Evolutionary conservation across 1,139 yeast species (phyloP).

Genomic region (Wickerhamomyces sp.): DNA sequence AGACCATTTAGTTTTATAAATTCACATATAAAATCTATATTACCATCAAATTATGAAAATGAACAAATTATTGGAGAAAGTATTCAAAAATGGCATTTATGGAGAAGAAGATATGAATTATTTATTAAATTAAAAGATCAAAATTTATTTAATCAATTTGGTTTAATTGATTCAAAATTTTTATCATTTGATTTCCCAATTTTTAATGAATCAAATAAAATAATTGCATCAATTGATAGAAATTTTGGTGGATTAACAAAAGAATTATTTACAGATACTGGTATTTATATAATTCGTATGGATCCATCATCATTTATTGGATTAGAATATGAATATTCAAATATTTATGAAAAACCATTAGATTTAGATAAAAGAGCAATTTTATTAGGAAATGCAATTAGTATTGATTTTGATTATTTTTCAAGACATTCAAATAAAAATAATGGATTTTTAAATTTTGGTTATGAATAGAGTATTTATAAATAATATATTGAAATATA

Average conservation of each 20-base stretch:
- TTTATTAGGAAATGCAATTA: conserved; percentile 78
- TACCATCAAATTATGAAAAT: conserved; percentile 41
- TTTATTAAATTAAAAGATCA: conserved; percentile 29
- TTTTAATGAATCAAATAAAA: conserved; percentile 47
- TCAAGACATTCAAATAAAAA: conserved; percentile 65
- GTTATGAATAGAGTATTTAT: conserved; percentile 26
- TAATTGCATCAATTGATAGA: conserved; percentile 76
- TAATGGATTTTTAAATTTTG: conserved; percentile 34
- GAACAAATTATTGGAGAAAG: conserved; percentile 70
- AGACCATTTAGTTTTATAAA: conserved; percentile 87
- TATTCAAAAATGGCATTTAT: conserved; percentile 85
- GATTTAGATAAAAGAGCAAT: conserved; percentile 82
- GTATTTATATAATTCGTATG: conserved; percentile 82
- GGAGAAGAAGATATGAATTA: conserved; percentile 81
- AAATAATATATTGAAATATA: neutral
- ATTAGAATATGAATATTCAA: neutral
- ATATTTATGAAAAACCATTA: conserved; percentile 27
- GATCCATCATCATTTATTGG: conserved; percentile 32
- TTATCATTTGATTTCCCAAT: conserved; percentile 85
- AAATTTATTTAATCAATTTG: conserved; percentile 57
- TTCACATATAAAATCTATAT: conserved; percentile 71
- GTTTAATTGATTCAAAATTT: conserved; percentile 81
- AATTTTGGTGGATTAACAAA: conserved; percentile 95
- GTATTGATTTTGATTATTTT: conserved; percentile 92
- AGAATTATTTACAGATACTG: conserved; percentile 91